A percentile compares a stretch with the other conserved stretches of the same genome.
Conservation (phyloP, 306 rosid genomes). For the Pyrus pyrifolia region DNA sequence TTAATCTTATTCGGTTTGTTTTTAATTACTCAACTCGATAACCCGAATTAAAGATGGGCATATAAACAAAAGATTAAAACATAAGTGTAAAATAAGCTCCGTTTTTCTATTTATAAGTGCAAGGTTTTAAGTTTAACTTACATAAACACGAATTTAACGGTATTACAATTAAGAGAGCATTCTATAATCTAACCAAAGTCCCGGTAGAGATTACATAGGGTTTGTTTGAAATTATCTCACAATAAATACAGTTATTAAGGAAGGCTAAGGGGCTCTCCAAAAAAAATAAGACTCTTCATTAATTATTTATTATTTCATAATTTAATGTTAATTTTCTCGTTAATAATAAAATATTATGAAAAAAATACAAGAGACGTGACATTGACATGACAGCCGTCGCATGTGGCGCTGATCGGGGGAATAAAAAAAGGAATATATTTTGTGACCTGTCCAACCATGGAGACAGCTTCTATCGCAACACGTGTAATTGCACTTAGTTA, state of each 20-base stretch:
- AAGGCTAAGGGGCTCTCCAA: no score
- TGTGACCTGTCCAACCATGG: not conserved
- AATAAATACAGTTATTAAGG: no score
- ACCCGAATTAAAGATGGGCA: not conserved
- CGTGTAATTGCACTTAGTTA: not conserved
- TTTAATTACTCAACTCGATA: not conserved
- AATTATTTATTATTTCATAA: accelerated
- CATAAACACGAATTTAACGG: accelerated
- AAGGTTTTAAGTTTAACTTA: no score
- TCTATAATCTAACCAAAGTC: no score
- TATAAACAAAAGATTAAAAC: no score
- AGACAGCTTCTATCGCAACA: not conserved
- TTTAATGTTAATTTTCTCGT: accelerated
- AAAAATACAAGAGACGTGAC: no score
- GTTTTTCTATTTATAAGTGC: no score
- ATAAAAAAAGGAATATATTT: not conserved
- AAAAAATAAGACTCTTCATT: accelerated
- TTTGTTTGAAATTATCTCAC: no score
- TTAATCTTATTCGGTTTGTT: no score
- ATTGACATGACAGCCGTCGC: not conserved
- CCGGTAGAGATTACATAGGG: no score
- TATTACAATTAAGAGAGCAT: no score
- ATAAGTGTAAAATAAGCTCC: not conserved
- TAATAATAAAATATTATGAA: no score
- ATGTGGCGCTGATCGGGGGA: not conserved